These are phyloP conservation scores for Carex arenaria DNA, from an alignment of 202 grass and related monocot genomes.

Conservation along the genomic window DNA sequence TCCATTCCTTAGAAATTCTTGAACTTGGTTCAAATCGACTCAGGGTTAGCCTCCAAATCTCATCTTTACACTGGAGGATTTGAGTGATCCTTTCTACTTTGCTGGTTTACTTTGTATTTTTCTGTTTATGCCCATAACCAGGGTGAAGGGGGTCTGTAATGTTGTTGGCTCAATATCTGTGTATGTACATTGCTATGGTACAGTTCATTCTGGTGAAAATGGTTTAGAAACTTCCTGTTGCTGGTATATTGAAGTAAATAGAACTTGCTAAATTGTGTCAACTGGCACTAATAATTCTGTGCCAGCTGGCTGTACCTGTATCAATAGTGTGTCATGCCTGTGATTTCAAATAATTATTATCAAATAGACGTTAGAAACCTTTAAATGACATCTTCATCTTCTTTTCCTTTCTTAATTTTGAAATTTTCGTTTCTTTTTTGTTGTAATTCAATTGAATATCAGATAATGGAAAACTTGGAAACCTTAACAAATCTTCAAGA, in stretches of 20 bases:
- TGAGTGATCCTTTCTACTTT: not conserved
- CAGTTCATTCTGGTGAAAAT: not conserved
- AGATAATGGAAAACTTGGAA: constrained; percentile 91
- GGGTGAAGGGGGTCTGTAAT: not conserved
- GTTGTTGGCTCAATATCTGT: not conserved
- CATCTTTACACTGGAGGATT: not conserved
- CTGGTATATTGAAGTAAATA: not conserved
- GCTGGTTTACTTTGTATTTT: not conserved
- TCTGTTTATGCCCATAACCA: not conserved
- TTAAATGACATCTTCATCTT: not conserved
- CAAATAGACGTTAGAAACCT: not conserved
- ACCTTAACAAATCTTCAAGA: constrained; percentile 73
- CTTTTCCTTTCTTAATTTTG: constrained; percentile 5
- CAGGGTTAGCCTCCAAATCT: constrained; percentile 49
- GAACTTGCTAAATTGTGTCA: not conserved
- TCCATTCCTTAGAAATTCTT: constrained; percentile 68
- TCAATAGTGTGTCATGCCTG: not conserved
- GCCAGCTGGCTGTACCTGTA: not conserved
- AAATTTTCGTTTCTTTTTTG: not conserved
- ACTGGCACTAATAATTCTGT: not conserved
- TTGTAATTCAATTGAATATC: not conserved
- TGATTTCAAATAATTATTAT: not conserved
- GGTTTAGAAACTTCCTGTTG: not conserved
- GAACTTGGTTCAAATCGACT: constrained; percentile 95
- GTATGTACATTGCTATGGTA: not conserved